Conservation (phyloP, 2,329 filamentous ascomycete genomes). For the Trichoderma hamatum region DNA sequence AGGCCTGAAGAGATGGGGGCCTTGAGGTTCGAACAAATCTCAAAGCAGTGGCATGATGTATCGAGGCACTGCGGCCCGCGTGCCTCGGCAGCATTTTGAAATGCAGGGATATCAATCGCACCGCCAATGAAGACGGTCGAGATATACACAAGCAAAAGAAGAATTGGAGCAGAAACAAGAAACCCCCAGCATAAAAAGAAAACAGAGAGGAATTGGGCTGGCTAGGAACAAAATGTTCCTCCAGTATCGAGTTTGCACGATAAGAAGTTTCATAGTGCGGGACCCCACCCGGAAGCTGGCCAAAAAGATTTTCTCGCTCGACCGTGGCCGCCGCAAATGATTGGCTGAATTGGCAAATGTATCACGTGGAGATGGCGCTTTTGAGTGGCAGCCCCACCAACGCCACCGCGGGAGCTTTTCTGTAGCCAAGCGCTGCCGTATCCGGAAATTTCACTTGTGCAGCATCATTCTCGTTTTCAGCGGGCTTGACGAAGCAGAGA, state of each 20-base stretch:
- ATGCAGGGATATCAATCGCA: conserved; percentile 19
- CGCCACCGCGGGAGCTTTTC: conserved; percentile 23
- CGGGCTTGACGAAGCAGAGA: conserved; percentile 28
- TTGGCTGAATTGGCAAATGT: conserved; percentile 4
- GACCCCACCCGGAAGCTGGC: conserved; percentile 8
- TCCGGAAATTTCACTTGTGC: conserved; percentile 13
- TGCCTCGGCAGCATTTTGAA: conserved; percentile 44
- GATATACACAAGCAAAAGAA: not conserved
- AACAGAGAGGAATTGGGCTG: not conserved
- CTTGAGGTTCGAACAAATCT: conserved; percentile 30
- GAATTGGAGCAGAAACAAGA: not conserved
- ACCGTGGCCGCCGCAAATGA: not conserved
- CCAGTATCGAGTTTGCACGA: conserved; percentile 17
- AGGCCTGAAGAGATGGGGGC: conserved; percentile 28
- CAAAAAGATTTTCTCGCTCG: conserved; percentile 20
- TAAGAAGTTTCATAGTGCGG: conserved; percentile 23
- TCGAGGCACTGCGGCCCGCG: conserved; percentile 37
- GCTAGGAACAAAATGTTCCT: conserved; percentile 18
- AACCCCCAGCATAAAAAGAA: not conserved
- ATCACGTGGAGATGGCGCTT: conserved; percentile 22
- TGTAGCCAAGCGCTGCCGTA: conserved; percentile 1
- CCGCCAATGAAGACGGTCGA: conserved; percentile 22
- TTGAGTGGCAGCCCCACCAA: conserved; percentile 14
- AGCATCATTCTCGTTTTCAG: conserved; percentile 5
- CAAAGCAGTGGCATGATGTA: conserved; percentile 31